These are phyloP conservation scores for Blastobotrys indianensis DNA, from an alignment of 1,139 yeast species.

Conservation along the genomic window DNA sequence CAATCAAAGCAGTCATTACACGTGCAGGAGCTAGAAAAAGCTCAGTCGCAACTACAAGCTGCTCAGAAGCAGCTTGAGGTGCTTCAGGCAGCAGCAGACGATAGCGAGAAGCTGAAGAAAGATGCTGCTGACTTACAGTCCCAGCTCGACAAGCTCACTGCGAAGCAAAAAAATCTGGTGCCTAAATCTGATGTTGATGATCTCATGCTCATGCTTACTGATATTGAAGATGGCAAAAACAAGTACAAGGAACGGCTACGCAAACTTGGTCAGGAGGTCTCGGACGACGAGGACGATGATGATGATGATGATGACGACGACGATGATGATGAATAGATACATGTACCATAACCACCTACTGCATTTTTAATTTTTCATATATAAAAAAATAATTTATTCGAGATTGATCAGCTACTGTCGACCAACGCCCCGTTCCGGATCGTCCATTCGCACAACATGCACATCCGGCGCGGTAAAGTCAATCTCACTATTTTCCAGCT, in stretches of 20 bases:
- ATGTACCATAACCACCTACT: not conserved
- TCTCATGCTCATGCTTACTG: constrained; percentile 65
- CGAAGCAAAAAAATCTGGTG: constrained; percentile 33
- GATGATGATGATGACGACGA: constrained; percentile 48
- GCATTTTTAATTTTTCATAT: not conserved
- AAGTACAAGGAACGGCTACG: constrained; percentile 52
- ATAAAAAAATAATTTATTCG: not conserved
- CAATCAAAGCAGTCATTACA: not conserved
- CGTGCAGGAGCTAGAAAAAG: constrained; percentile 5
- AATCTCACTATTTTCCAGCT: constrained; percentile 59
- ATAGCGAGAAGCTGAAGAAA: constrained; percentile 3
- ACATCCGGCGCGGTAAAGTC: constrained; percentile 58
- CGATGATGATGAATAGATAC: constrained; percentile 20
- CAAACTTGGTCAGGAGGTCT: constrained; percentile 40
- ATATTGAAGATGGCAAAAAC: constrained; percentile 62
- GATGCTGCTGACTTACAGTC: constrained; percentile 5
- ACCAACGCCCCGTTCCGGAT: constrained; percentile 36
- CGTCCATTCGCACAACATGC: constrained; percentile 63
- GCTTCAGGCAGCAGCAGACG: constrained; percentile 2
- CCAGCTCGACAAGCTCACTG: constrained; percentile 8
- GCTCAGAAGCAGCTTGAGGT: not conserved
- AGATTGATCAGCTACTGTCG: not conserved
- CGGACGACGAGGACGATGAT: constrained; percentile 47
- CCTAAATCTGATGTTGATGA: constrained; percentile 68
- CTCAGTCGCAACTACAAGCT: constrained; percentile 2